These are phyloP conservation scores for Chaetomium globosum DNA, from an alignment of 2,329 filamentous ascomycete genomes.

Conservation along the genomic window DNA sequence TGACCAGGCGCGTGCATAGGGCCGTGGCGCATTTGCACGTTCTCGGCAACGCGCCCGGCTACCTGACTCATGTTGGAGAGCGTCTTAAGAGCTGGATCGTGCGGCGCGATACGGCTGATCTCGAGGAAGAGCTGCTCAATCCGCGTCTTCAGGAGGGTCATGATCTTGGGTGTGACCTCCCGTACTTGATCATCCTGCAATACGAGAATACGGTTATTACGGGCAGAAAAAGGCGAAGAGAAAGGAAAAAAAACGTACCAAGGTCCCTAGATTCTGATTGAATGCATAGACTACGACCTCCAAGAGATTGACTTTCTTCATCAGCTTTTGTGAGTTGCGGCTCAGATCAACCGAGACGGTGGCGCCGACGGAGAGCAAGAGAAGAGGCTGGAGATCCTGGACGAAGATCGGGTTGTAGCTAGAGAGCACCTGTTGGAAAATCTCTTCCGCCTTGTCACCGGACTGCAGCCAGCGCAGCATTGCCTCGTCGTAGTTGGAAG, in stretches of 20 bases:
- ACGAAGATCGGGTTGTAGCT: conserved; percentile 57
- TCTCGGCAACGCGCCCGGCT: conserved; percentile 34
- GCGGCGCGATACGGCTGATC: conserved; percentile 52
- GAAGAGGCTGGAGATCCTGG: conserved; percentile 60
- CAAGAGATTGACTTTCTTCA: conserved; percentile 62
- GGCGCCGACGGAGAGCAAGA: conserved; percentile 66
- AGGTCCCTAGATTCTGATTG: conserved; percentile 50
- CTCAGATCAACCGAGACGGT: conserved; percentile 62
- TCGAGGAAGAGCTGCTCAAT: conserved; percentile 57
- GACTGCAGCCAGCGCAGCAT: conserved; percentile 69
- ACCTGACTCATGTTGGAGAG: conserved; percentile 49
- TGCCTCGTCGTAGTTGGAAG: conserved; percentile 63
- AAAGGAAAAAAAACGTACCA: conserved; percentile 50
- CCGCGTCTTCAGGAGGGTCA: conserved; percentile 55
- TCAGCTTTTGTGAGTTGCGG: conserved; percentile 51
- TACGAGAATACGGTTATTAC: conserved; percentile 38
- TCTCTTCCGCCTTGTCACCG: conserved; percentile 59
- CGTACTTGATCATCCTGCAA: conserved; percentile 57
- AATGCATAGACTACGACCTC: conserved; percentile 62
- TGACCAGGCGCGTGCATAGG: conserved; percentile 27
- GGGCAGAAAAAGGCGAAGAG: background rate
- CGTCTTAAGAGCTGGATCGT: conserved; percentile 53
- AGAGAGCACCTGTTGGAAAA: conserved; percentile 60
- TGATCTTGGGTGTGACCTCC: conserved; percentile 60
- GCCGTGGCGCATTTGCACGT: conserved; percentile 29